Conservation (phyloP, 2,329 filamentous ascomycete species). For the Cercospora sp. region DNA sequence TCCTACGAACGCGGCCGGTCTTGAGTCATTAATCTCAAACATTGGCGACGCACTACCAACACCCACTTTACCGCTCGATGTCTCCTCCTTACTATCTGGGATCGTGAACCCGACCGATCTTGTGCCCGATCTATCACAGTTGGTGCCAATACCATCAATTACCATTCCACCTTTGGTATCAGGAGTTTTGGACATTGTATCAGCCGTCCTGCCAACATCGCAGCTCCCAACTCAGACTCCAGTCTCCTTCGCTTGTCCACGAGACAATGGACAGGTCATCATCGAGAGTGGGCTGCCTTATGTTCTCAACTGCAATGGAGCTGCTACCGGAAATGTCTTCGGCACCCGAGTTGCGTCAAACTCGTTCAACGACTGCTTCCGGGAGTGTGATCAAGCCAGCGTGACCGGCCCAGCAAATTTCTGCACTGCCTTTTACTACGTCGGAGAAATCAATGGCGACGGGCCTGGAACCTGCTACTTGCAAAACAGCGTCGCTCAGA, state of each 20-base stretch:
- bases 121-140: neutral
- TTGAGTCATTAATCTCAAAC: neutral
- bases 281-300: conserved; percentile 27
- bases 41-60: conserved; percentile 1
- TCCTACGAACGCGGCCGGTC: neutral
- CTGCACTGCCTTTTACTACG: conserved; percentile 31
- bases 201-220: conserved; percentile 24
- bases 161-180: conserved; percentile 4
- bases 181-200: conserved; percentile 10
- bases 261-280: conserved; percentile 23
- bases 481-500: conserved; percentile 24
- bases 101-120: neutral
- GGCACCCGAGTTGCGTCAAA: conserved; percentile 10
- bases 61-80: neutral
- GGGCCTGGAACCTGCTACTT: conserved; percentile 30
- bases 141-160: neutral
- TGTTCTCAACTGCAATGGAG: conserved; percentile 26
- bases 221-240: conserved; percentile 24
- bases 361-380: conserved; percentile 32
- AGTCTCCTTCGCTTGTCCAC: conserved; percentile 23
- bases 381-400: conserved; percentile 24
- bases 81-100: neutral
- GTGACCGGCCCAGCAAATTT: conserved; percentile 22
- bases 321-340: conserved; percentile 22
- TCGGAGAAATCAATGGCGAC: conserved; percentile 19